Evolutionary conservation across 768 basidiomycete species (phyloP).

Genomic region (Macrolepiota fuliginosa): DNA sequence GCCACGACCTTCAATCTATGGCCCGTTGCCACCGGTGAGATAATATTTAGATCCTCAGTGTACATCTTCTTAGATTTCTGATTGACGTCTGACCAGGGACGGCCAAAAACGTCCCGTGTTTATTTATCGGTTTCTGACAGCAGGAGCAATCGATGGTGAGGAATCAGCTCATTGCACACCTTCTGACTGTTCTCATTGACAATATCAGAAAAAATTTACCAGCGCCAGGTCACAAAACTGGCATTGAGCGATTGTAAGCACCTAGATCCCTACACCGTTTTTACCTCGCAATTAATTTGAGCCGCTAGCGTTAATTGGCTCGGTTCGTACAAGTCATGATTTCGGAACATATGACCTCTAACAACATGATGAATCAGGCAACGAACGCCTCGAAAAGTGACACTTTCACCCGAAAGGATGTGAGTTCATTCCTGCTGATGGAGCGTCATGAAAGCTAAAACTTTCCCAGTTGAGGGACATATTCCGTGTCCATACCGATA

Average conservation of each 20-base stretch:
- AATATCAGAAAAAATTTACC: conserved; percentile 79
- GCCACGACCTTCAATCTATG: conserved; percentile 96
- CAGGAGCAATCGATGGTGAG: conserved; percentile 89
- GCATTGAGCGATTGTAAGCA: conserved; percentile 78
- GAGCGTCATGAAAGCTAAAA: not conserved
- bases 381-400: conserved; percentile 61
- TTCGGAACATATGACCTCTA: not conserved
- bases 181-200: conserved; percentile 5
- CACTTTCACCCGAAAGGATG: conserved; percentile 85
- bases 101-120: conserved; percentile 91
- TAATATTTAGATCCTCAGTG: conserved; percentile 7
- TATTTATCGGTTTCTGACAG: conserved; percentile 84
- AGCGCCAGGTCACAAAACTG: conserved; percentile 92
- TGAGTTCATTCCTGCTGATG: conserved; percentile 31
- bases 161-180: conserved; percentile 6
- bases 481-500: conserved; percentile 80
- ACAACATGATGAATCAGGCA: conserved; percentile 23
- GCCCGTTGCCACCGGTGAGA: conserved; percentile 87
- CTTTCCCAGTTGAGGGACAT: conserved; percentile 77
- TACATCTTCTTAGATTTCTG: not conserved
- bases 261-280: conserved; percentile 22
- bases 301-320: conserved; percentile 65
- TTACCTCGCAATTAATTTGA: not conserved
- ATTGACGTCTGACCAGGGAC: conserved; percentile 58
- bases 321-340: conserved; percentile 34